phyloP scores from a whole-genome alignment of 768 basidiomycete species.

The Phylloporus rhodoxanthus region DNA sequence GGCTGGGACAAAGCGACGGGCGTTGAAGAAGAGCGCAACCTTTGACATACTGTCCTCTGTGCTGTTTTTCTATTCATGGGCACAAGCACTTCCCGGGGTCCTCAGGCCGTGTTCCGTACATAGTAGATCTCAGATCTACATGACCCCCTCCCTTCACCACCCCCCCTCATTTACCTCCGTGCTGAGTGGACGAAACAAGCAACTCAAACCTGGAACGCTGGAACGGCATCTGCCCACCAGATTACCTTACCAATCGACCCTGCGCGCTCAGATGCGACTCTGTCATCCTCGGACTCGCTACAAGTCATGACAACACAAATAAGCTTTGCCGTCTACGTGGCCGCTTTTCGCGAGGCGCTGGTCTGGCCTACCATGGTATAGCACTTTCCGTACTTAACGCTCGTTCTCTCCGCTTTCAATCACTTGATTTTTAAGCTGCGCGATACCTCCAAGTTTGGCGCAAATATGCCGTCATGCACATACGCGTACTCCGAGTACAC shows the following conservation, averaged over 20 bases:
- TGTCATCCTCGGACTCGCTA: background rate
- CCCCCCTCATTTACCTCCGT: background rate
- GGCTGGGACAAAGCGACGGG: conserved; percentile 1
- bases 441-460: background rate
- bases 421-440: background rate
- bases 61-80: conserved; percentile 8
- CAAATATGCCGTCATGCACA: background rate
- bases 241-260: background rate
- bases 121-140: conserved; percentile 15
- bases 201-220: background rate
- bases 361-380: no score
- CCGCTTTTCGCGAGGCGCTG: background rate
- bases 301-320: no score
- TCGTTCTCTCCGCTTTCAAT: background rate
- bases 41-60: background rate
- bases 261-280: background rate
- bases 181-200: background rate
- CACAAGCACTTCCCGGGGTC: conserved; percentile 19
- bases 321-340: background rate
- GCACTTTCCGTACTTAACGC: background rate
- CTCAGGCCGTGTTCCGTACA: conserved; percentile 16
- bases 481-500: background rate
- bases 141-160: background rate
- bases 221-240: background rate
- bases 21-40: background rate